phyloP scores from a whole-genome alignment of 768 basidiomycete species.

The Leccinum ochraceum region DNA sequence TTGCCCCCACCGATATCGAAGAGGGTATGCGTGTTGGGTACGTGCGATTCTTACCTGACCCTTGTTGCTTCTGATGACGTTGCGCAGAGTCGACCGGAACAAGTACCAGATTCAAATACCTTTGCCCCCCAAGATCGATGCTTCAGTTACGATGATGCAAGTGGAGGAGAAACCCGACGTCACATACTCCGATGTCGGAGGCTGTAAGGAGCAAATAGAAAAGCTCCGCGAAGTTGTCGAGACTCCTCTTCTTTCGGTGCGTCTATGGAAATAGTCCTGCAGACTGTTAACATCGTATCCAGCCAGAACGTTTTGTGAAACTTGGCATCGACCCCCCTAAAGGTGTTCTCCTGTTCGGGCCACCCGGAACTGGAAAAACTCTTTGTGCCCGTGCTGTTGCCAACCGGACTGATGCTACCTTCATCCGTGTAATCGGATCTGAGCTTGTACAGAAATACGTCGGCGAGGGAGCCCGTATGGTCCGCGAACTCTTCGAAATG shows the following conservation, averaged over 20 bases:
- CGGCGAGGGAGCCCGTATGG: constrained; percentile 98
- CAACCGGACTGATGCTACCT: constrained; percentile 97
- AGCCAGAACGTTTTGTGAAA: constrained; percentile 99
- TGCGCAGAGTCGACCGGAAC: constrained; percentile 81
- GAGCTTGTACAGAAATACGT: constrained; percentile 99
- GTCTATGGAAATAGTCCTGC: constrained; percentile 28
- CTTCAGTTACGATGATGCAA: constrained; percentile 99
- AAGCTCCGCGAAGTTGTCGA: constrained; percentile 98
- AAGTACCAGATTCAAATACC: constrained; percentile 99
- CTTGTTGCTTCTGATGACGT: constrained; percentile 7
- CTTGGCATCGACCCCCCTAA: constrained; percentile 99
- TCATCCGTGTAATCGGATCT: constrained; percentile 98
- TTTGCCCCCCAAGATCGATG: constrained; percentile 97
- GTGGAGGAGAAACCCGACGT: constrained; percentile 99
- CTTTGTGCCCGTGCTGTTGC: constrained; percentile 98
- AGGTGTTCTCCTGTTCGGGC: constrained; percentile 93
- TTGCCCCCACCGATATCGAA: constrained; percentile 97
- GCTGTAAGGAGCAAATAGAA: constrained; percentile 99
- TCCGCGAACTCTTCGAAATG: constrained; percentile 98
- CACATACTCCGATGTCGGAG: constrained; percentile 96
- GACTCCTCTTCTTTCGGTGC: constrained; percentile 88
- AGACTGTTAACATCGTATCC: constrained; percentile 21
- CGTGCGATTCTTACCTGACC: constrained; percentile 27
- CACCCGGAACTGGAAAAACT: constrained; percentile 98
- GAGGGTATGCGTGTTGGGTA: constrained; percentile 99